Percentiles rank a stretch among this genome's conserved stretches.
Evolutionary conservation across 345 rosid species (phyloP).

Genomic region (Ceriops decandra): DNA sequence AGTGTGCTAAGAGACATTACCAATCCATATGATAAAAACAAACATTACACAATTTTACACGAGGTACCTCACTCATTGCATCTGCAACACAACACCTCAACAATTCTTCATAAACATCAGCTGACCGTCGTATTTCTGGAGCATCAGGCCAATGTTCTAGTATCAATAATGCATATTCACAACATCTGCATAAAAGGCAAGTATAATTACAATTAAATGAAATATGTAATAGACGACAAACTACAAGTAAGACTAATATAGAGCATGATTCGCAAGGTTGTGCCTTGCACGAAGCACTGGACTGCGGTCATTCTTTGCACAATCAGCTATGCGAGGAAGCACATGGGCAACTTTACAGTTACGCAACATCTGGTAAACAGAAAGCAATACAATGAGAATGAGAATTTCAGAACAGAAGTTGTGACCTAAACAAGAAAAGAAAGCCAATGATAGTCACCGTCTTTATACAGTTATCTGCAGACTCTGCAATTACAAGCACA

Average conservation of each 20-base stretch:
- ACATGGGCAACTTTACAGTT: slow-evolving; percentile 93
- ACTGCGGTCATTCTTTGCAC: slow-evolving; percentile 89
- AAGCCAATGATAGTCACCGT: slow-evolving; percentile 46
- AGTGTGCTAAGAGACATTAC: too few species aligned
- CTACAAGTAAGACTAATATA: slow-evolving; percentile 15
- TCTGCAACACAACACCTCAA: slow-evolving; percentile 90
- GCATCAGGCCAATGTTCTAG: slow-evolving; percentile 99
- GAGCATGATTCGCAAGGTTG: slow-evolving; percentile 10
- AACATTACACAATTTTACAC: slow-evolving; percentile 1
- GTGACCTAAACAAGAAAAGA: neutral
- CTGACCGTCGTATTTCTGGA: slow-evolving; percentile 88
- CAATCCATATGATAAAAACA: neutral
- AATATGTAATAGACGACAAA: neutral
- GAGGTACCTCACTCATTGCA: slow-evolving; percentile 97
- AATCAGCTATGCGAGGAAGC: slow-evolving; percentile 90
- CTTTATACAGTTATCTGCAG: slow-evolving; percentile 98
- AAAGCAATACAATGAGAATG: slow-evolving; percentile 23
- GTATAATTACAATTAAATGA: slow-evolving; percentile 8
- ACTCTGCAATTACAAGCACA: slow-evolving; percentile 99
- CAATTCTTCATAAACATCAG: slow-evolving; percentile 85
- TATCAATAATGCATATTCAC: slow-evolving; percentile 88
- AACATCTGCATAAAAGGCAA: slow-evolving; percentile 57
- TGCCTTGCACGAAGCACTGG: slow-evolving; percentile 92
- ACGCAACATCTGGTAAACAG: slow-evolving; percentile 68
- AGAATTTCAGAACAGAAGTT: slow-evolving; percentile 7